These are phyloP conservation scores for Globisporangium sylvaticum DNA, from an alignment of 352 stramenopile species.

Conservation along the genomic window DNA sequence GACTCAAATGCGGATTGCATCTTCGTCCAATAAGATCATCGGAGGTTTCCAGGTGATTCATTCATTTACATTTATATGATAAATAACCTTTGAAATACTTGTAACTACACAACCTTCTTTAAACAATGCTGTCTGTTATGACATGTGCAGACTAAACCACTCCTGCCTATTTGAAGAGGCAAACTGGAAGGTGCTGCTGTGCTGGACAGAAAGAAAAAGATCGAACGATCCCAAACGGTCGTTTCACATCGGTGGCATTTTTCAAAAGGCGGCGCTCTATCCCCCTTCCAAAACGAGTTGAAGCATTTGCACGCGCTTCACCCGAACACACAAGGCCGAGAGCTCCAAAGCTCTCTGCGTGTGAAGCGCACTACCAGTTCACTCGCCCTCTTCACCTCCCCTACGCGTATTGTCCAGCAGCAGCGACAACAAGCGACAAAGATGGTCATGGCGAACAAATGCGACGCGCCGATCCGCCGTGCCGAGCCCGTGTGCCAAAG, in stretches of 20 bases:
- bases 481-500: conserved; percentile 10
- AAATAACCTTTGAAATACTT: too few relatives aligned
- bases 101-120: too few relatives aligned
- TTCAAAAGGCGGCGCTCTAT: not conserved
- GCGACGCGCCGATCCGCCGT: not conserved
- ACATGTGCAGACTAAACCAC: too few relatives aligned
- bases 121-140: too few relatives aligned
- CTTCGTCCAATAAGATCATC: not conserved
- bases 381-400: too few relatives aligned
- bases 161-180: too few relatives aligned
- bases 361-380: too few relatives aligned
- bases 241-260: conserved; percentile 8
- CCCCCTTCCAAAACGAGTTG: too few relatives aligned
- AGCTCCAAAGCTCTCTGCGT: too few relatives aligned
- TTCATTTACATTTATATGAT: too few relatives aligned
- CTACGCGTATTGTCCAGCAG: conserved; percentile 3
- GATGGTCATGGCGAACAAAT: conserved; percentile 7
- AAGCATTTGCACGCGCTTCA: too few relatives aligned
- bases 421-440: not conserved
- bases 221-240: conserved; percentile 6
- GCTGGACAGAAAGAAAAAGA: conserved; percentile 1
- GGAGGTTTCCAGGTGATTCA: not conserved
- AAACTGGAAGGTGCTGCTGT: not conserved
- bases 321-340: too few relatives aligned
- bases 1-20: not conserved